Evolutionary conservation across 2,329 filamentous ascomycete species (phyloP).

Genomic region (Rhexocercosporidium sp.): DNA sequence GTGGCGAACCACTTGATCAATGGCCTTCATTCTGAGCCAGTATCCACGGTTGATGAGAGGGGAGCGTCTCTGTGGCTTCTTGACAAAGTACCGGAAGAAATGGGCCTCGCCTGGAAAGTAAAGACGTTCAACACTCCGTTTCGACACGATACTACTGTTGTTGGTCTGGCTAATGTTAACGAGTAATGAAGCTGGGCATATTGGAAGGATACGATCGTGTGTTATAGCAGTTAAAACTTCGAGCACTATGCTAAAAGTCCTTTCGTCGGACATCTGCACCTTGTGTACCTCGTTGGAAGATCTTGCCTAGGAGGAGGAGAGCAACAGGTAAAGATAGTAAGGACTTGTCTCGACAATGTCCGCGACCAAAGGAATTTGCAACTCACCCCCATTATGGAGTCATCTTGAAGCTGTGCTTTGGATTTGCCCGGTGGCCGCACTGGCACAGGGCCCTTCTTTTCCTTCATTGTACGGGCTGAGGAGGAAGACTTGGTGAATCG

Average conservation of each 20-base stretch:
- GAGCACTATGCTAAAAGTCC: background rate
- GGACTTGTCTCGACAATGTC: background rate
- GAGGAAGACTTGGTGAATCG: background rate
- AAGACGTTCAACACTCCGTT: constrained; percentile 87
- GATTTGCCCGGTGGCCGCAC: constrained; percentile 22
- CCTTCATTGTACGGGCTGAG: background rate
- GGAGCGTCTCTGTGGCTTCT: constrained; percentile 80
- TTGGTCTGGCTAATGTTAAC: constrained; percentile 66
- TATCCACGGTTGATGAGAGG: constrained; percentile 84
- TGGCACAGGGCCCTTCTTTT: background rate
- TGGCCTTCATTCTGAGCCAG: constrained; percentile 78
- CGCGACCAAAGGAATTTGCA: background rate
- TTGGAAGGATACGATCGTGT: background rate
- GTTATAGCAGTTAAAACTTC: background rate
- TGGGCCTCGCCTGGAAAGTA: constrained; percentile 80
- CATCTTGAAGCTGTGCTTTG: constrained; percentile 49
- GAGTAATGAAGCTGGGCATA: no score
- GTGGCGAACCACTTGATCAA: constrained; percentile 74
- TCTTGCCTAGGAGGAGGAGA: no score
- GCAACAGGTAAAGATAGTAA: background rate
- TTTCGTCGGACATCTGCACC: background rate
- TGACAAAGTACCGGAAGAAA: constrained; percentile 87
- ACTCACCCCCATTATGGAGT: constrained; percentile 44
- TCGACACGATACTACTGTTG: constrained; percentile 89
- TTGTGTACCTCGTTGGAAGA: no score